Percentiles rank a stretch among this genome's conserved stretches.
These are phyloP conservation scores for Thielaviopsis ethacetica DNA, from an alignment of 2,329 filamentous ascomycete species.

Conservation along the genomic window DNA sequence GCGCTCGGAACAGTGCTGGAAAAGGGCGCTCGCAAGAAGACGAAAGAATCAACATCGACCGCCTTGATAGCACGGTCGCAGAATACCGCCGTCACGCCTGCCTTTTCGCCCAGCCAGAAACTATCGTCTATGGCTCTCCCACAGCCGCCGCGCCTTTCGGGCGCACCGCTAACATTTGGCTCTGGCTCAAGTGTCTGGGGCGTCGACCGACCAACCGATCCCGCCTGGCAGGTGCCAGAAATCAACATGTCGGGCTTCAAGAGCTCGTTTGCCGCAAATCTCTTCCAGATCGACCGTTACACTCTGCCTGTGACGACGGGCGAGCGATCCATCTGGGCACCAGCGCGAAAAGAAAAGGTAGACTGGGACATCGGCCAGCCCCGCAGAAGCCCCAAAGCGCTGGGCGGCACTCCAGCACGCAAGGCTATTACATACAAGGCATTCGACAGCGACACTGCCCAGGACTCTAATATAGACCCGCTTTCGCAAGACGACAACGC, in stretches of 20 bases:
- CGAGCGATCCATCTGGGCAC: slow-evolving; percentile 21
- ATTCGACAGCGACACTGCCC: neutral
- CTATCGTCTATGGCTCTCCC: neutral
- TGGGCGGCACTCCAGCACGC: neutral
- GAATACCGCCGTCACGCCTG: neutral
- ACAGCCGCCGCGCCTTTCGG: neutral
- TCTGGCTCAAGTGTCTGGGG: slow-evolving; percentile 1
- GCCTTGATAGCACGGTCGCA: neutral
- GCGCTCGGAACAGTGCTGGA: slow-evolving; percentile 2
- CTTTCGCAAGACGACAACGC: neutral
- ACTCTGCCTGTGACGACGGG: slow-evolving; percentile 19
- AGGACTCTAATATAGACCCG: neutral
- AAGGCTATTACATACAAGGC: neutral
- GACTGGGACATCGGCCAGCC: slow-evolving; percentile 15
- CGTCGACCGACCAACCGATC: slow-evolving; percentile 3
- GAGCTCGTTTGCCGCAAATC: slow-evolving; percentile 11
- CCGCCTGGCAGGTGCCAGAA: slow-evolving; percentile 12
- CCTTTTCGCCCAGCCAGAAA: neutral
- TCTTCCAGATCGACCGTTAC: slow-evolving; percentile 17
- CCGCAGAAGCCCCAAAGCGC: neutral
- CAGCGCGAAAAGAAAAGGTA: slow-evolving; percentile 14
- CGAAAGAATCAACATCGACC: neutral
- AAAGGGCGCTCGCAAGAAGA: neutral
- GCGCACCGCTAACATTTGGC: neutral
- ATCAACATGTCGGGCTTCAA: slow-evolving; percentile 11